phyloP scores from a whole-genome alignment of 768 basidiomycete species.

The Tulasnella sp. region DNA sequence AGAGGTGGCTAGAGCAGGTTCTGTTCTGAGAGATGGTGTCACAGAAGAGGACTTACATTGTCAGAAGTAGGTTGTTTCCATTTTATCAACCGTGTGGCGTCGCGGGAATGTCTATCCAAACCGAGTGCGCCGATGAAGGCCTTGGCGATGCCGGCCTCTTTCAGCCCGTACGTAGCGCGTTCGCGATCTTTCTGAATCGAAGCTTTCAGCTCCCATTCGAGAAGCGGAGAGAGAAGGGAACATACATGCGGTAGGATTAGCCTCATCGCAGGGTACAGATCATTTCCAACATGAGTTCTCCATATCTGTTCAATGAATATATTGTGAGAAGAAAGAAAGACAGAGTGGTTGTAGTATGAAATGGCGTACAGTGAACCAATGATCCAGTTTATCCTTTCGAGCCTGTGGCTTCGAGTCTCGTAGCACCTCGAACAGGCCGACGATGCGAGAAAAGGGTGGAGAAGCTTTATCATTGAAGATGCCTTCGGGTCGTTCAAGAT shows the following conservation, averaged over 20 bases:
- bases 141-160: constrained; percentile 91
- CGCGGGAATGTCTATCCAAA: constrained; percentile 64
- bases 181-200: constrained; percentile 76
- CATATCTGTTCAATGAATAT: constrained; percentile 46
- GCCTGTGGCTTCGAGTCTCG: constrained; percentile 10
- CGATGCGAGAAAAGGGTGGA: constrained; percentile 5
- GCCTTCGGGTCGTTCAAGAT: constrained; percentile 5
- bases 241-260: constrained; percentile 78
- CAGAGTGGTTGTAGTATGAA: background rate
- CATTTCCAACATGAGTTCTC: constrained; percentile 73
- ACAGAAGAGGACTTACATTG: constrained; percentile 36
- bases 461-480: constrained; percentile 10
- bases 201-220: background rate
- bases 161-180: constrained; percentile 83
- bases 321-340: constrained; percentile 17
- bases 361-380: constrained; percentile 71
- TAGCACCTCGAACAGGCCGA: constrained; percentile 12
- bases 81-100: constrained; percentile 69
- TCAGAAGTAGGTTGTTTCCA: constrained; percentile 79
- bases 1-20: background rate
- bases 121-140: constrained; percentile 85
- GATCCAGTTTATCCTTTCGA: constrained; percentile 7
- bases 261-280: constrained; percentile 82
- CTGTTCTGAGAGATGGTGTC: background rate
- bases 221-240: constrained; percentile 16